phyloP scores from a whole-genome alignment of 108 stramenopile genomes.

The Nitzschia palea region DNA sequence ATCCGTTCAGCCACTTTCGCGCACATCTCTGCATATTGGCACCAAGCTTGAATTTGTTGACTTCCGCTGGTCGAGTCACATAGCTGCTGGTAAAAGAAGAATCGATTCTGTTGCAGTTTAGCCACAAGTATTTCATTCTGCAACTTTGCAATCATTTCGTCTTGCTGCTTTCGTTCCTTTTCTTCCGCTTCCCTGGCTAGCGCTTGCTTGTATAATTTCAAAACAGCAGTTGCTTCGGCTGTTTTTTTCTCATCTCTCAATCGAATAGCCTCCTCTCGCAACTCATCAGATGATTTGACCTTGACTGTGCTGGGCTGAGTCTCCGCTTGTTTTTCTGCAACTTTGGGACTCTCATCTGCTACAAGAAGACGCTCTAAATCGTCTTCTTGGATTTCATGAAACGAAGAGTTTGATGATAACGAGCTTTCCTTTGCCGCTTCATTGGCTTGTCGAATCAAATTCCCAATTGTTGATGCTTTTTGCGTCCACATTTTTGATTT shows the following conservation, averaged over 20 bases:
- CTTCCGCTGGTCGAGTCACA: conserved; percentile 5
- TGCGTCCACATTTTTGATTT: conserved; percentile 22
- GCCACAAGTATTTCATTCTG: conserved; percentile 20
- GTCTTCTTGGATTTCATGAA: conserved; percentile 1
- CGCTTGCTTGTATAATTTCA: conserved; percentile 35
- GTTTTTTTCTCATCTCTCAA: conserved; percentile 30
- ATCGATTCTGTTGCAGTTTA: conserved; percentile 4
- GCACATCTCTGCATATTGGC: conserved; percentile 11
- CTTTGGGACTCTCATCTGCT: neutral
- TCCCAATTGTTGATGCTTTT: conserved; percentile 3
- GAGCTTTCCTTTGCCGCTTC: neutral
- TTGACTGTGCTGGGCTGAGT: neutral
- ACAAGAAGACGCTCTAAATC: conserved; percentile 19
- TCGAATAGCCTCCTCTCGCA: conserved; percentile 30
- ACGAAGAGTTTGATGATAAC: neutral
- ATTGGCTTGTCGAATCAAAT: neutral
- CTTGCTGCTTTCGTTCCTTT: conserved; percentile 1
- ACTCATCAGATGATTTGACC: conserved; percentile 24
- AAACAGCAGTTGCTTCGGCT: conserved; percentile 23
- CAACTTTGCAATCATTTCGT: conserved; percentile 15
- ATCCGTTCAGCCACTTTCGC: conserved; percentile 6
- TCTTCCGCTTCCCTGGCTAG: conserved; percentile 23
- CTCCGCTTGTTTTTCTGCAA: neutral
- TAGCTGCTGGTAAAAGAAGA: conserved; percentile 13
- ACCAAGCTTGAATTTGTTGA: conserved; percentile 13